A percentile compares a stretch with the other conserved stretches of the same genome.
These are phyloP conservation scores for Malassezia brasiliensis DNA, from an alignment of 1,284 basidiomycete genomes.

Conservation along the genomic window DNA sequence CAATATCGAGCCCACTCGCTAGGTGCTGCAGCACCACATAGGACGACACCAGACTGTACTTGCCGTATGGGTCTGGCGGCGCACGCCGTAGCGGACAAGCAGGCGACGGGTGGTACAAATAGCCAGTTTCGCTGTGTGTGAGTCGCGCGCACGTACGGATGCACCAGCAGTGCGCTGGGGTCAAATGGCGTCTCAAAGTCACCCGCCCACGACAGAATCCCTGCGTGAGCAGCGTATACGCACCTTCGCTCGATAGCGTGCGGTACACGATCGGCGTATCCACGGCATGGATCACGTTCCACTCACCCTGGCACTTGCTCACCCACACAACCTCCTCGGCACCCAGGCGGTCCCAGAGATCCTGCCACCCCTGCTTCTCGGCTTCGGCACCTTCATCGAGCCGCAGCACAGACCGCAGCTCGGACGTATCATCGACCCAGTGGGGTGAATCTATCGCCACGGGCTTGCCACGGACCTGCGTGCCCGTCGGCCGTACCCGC, in stretches of 20 bases:
- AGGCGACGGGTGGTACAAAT: constrained; percentile 17
- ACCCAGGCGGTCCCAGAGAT: constrained; percentile 14
- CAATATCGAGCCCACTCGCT: constrained; percentile 9
- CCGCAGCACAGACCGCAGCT: constrained; percentile 16
- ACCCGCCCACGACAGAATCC: constrained; percentile 11
- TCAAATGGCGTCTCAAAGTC: constrained; percentile 6
- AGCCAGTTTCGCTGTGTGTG: constrained; percentile 7
- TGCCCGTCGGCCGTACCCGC: constrained; percentile 3
- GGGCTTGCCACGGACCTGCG: neutral
- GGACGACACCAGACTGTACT: constrained; percentile 16
- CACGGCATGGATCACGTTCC: constrained; percentile 39
- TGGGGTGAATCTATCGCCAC: neutral
- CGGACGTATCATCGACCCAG: constrained; percentile 18
- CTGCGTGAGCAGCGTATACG: neutral
- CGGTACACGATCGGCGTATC: constrained; percentile 47
- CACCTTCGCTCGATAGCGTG: constrained; percentile 20
- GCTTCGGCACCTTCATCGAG: constrained; percentile 14
- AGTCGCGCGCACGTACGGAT: constrained; percentile 9
- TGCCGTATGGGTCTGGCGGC: constrained; percentile 4
- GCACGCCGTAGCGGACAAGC: neutral
- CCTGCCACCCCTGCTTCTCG: constrained; percentile 7
- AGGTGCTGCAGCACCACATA: constrained; percentile 13
- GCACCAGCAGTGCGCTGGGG: constrained; percentile 12
- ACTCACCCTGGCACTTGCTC: constrained; percentile 41
- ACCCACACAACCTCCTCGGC: constrained; percentile 36